These are phyloP conservation scores for Lepidium campestre DNA, from an alignment of 441 rosid species.

Conservation along the genomic window DNA sequence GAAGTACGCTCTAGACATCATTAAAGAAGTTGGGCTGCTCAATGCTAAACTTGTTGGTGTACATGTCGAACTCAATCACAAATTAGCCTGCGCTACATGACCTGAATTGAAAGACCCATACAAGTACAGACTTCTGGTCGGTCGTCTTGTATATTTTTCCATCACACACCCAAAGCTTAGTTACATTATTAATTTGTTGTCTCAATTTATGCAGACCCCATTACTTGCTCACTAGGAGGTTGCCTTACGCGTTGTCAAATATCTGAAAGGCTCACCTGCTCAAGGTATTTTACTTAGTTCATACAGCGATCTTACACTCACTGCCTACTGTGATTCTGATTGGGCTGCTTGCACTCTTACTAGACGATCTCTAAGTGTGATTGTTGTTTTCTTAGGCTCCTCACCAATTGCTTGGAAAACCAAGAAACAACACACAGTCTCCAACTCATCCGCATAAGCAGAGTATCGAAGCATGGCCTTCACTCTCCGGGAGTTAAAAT, in stretches of 20 bases:
- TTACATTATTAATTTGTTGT: background rate
- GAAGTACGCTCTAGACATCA: background rate
- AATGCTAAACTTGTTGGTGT: background rate
- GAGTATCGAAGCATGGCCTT: background rate
- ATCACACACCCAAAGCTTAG: background rate
- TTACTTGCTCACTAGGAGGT: background rate
- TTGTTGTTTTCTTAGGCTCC: background rate
- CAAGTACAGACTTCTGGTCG: background rate
- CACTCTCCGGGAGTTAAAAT: background rate
- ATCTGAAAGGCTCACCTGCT: background rate
- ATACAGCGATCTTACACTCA: background rate
- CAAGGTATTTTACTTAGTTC: background rate
- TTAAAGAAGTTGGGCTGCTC: background rate
- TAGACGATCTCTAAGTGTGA: background rate
- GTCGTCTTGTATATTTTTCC: background rate
- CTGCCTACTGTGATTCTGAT: background rate
- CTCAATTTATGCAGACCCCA: background rate
- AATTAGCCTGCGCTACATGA: background rate
- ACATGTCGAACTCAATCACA: background rate
- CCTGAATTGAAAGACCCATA: too few species aligned
- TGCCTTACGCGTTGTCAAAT: background rate
- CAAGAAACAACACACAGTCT: background rate
- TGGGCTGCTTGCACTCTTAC: background rate
- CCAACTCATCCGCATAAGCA: background rate
- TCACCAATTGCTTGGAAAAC: background rate